Evolutionary conservation across 2,329 filamentous ascomycete genomes (phyloP), one percentile per base, ranked within the genome.

Genomic region (Apiospora saccharicola): DNA sequence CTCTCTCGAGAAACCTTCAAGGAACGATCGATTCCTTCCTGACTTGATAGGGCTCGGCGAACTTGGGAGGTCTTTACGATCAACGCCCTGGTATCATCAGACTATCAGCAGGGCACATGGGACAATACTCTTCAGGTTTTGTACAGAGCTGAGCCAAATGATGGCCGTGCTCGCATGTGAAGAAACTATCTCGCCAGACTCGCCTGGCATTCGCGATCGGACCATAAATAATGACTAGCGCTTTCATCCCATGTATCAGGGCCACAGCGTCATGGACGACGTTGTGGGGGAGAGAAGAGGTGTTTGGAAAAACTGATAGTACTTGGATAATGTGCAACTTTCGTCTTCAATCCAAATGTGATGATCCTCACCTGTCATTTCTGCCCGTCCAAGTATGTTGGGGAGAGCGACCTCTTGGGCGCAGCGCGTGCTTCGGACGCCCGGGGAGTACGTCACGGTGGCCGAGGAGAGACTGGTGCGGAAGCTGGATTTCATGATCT

Each of bases 401-500:
- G 57, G 57, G 57, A 64, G 34, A 64, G 57, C 34, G 19, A 41
- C 19, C 57, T 64, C 34, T 4, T 64, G 57, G 57, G 19, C 16
- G 22, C 57, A 22, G 19, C 57, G 57, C 22, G 19, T 22, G 57
- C 34, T 64, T 34, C 57, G 19, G 34, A 41, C 34, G 34, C 53
- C 30, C 1, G 57, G 34, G 34, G 57, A 64, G 19, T 64, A 41
- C 22, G 34, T 64, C 34, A 64, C 57, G 6, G 73, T 75, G 67
- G 80, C 79, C 26, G 83, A 84, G 76, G 76, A 77, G 16, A 79
- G 76, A 53, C 79, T 86, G 4, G 72, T 84, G 22, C 75, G 76
- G 73, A 86, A 85, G 78, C 80, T 85, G 44, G 84, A 86, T 73
- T 74, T 83, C 5, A 78, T 79, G 72, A 79, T 86, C 70, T 83